Evolutionary conservation across 352 stramenopile genomes (phyloP).

Genomic region (Paralagenidium karlingii): DNA sequence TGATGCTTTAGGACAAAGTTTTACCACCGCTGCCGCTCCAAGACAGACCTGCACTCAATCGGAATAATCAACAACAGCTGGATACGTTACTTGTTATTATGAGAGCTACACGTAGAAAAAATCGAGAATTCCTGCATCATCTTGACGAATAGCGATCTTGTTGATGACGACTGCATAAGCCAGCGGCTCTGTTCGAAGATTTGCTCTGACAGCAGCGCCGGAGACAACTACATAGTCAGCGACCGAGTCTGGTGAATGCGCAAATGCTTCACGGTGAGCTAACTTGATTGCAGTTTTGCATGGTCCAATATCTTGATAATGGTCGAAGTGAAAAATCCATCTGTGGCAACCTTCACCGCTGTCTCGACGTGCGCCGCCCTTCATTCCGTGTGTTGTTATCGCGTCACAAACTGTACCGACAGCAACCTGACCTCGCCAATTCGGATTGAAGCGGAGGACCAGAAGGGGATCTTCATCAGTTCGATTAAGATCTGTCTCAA

Average conservation of each 20-base stretch:
- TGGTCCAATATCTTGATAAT: constrained; percentile 8
- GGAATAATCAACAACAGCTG: no score
- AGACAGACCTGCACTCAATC: no score
- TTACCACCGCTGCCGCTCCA: no score
- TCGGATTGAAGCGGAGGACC: constrained; percentile 7
- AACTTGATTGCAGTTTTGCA: constrained; percentile 4
- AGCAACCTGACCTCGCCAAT: constrained; percentile 6
- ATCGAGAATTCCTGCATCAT: constrained; percentile 5
- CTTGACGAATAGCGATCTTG: constrained; percentile 10
- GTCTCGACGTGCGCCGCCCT: constrained; percentile 3
- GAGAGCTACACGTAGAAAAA: constrained; percentile 8
- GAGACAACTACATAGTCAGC: constrained; percentile 2
- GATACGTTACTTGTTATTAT: no score
- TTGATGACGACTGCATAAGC: constrained; percentile 8
- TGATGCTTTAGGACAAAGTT: no score
- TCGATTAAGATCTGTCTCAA: constrained; percentile 8
- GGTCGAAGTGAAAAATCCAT: constrained; percentile 11
- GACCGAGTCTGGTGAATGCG: constrained; percentile 3
- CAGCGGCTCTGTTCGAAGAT: constrained; percentile 7
- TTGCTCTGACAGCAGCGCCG: constrained; percentile 4
- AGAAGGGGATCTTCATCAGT: constrained; percentile 8
- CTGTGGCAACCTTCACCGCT: constrained; percentile 5
- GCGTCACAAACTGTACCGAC: constrained; percentile 6
- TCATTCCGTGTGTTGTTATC: constrained; percentile 10
- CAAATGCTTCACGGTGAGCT: constrained; percentile 7